Conservation (phyloP, 208 protist species). For the Angomonas ambiguus region DNA sequence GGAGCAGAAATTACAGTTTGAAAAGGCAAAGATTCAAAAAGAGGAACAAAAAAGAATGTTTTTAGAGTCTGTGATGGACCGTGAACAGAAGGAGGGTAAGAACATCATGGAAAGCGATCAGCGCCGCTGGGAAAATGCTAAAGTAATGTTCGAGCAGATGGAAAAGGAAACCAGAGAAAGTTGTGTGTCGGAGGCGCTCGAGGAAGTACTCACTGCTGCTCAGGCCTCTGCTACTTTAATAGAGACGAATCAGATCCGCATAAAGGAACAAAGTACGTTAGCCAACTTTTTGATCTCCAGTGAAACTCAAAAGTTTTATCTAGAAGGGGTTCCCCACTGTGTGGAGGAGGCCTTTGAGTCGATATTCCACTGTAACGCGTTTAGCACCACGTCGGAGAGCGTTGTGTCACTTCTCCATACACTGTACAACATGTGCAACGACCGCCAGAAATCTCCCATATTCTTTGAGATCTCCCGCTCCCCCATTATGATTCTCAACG, state of each 20-base stretch:
- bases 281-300: slow-evolving; percentile 22
- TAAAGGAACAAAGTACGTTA: slow-evolving; percentile 27
- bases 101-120: slow-evolving; percentile 50
- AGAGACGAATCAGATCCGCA: slow-evolving; percentile 27
- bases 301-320: slow-evolving; percentile 16
- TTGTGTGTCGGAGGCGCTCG: slow-evolving; percentile 26
- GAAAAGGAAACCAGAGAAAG: slow-evolving; percentile 17
- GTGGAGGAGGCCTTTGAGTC: slow-evolving; percentile 28
- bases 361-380: slow-evolving; percentile 30
- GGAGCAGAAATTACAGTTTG: slow-evolving; percentile 47
- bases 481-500: slow-evolving; percentile 63
- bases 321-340: neutral
- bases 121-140: slow-evolving; percentile 39
- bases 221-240: slow-evolving; percentile 34
- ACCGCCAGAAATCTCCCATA: slow-evolving; percentile 15
- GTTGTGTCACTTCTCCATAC: slow-evolving; percentile 24
- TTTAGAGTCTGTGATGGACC: slow-evolving; percentile 30
- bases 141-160: slow-evolving; percentile 17
- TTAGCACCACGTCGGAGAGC: slow-evolving; percentile 12
- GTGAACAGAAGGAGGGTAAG: slow-evolving; percentile 42
- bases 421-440: slow-evolving; percentile 24
- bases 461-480: slow-evolving; percentile 47
- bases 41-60: slow-evolving; percentile 33
- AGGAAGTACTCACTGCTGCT: slow-evolving; percentile 24
- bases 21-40: slow-evolving; percentile 35